Conservation (phyloP, 2,329 filamentous ascomycete species). For the Mollisiaceae sp. region DNA sequence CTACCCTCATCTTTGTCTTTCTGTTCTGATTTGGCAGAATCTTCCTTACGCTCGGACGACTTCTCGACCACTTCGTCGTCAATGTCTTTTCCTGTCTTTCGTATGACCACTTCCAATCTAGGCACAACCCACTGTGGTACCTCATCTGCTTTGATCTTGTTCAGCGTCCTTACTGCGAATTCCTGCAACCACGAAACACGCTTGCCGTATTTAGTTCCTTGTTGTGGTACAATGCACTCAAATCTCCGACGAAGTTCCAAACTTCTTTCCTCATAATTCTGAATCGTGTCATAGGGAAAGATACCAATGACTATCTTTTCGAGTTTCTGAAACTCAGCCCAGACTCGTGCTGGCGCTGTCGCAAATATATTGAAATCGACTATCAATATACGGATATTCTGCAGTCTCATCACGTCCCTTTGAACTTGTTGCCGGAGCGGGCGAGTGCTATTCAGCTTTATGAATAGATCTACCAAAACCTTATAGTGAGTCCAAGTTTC, state of each 20-base stretch:
- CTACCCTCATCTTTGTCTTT: background rate
- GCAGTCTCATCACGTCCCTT: background rate
- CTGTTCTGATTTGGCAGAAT: background rate
- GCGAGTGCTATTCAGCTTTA: background rate
- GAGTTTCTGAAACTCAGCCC: constrained; percentile 5
- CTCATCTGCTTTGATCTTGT: background rate
- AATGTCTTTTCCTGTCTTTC: background rate
- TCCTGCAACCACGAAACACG: constrained; percentile 3
- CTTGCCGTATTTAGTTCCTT: constrained; percentile 8
- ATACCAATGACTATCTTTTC: constrained; percentile 1
- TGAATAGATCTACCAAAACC: background rate
- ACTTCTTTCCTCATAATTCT: too few relatives aligned
- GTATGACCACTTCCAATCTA: constrained; percentile 2
- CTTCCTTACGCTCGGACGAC: background rate
- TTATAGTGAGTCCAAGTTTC: background rate
- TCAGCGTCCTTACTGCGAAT: background rate
- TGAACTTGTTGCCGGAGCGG: background rate
- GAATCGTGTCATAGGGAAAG: background rate
- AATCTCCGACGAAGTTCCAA: too few relatives aligned
- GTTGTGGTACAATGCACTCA: background rate
- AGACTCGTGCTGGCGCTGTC: background rate
- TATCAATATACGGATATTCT: background rate
- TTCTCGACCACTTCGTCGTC: constrained; percentile 2
- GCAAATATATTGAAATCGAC: constrained; percentile 5
- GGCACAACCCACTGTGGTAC: background rate